Conservation (phyloP, 495 filamentous ascomycete genomes). For the Darksidea phi region DNA sequence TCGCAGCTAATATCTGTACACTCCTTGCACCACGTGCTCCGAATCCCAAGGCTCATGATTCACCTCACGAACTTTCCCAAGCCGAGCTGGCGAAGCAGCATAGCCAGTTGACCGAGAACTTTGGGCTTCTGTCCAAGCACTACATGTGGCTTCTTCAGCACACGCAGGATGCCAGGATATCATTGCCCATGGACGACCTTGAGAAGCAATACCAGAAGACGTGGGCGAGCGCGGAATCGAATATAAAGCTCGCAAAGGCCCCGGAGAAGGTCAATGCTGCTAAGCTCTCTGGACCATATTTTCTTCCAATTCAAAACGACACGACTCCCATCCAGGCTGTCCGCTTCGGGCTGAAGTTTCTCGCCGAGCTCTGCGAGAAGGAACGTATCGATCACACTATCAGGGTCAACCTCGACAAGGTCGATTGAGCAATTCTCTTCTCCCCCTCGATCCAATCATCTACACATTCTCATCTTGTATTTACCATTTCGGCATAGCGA, state of each 20-base stretch:
- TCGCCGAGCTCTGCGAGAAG: slow-evolving; percentile 25
- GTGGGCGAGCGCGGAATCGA: slow-evolving; percentile 12
- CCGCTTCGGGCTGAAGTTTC: slow-evolving; percentile 27
- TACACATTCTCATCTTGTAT: background rate
- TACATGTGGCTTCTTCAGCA: slow-evolving; percentile 11
- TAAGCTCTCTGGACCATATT: slow-evolving; percentile 28
- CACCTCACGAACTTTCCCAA: slow-evolving; percentile 20
- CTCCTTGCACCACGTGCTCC: slow-evolving; percentile 14
- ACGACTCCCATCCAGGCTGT: slow-evolving; percentile 34
- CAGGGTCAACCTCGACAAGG: slow-evolving; percentile 25
- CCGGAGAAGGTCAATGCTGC: slow-evolving; percentile 9
- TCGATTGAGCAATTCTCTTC: slow-evolving; percentile 7
- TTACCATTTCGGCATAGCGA: slow-evolving; percentile 4
- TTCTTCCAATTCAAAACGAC: slow-evolving; percentile 23
- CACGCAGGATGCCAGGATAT: slow-evolving; percentile 14
- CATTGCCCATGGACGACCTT: slow-evolving; percentile 18
- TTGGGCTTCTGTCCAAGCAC: slow-evolving; percentile 9
- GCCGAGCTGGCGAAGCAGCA: slow-evolving; percentile 1
- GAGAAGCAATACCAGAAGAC: slow-evolving; percentile 25
- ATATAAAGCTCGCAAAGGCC: slow-evolving; percentile 5
- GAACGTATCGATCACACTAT: slow-evolving; percentile 21
- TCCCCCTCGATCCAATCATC: too few relatives aligned
- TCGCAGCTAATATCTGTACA: slow-evolving; percentile 21
- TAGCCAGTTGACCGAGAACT: slow-evolving; percentile 7
- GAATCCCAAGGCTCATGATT: background rate